Base-by-base conservation (phyloP, 2,329 filamentous ascomycete species). In the Calonectria leucothoes region DNA sequence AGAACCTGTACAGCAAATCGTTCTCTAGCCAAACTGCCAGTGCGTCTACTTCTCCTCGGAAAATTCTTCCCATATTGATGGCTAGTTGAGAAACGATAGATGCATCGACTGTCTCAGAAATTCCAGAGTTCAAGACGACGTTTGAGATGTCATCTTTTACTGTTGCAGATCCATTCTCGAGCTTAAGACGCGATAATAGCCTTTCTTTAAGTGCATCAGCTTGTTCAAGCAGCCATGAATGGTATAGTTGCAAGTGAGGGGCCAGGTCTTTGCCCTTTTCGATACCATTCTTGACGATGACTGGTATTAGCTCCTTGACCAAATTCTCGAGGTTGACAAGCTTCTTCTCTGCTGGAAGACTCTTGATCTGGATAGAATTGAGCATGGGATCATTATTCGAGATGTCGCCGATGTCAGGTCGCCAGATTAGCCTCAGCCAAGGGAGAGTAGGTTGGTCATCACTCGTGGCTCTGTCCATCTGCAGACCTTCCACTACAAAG, bases 321-420 rank as follows among this genome's bases (percentile, higher is more conserved):
- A 78, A 31, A 20, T 76, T 73, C 61, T 78, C 77, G 8, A 78
- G 74, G 23, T 78, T 76, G 23, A 76, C 17, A 35, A 78, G 77
- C 64, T 78, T 76, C 61, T 76, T 78, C 15, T 78, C 77, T 45
- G 70, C 75, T 17, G 77, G 77, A 33, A 79, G 77, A 11, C 75
- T 78, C 55, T 78, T 70, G 59, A 79, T 76, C 66, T 79, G 69
- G n/a, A 79, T 71, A 15, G 76, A 73, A 33, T 63, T 77, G 65
- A 78, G 71, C 61, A 71, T 71, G 17, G 75, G 69, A 25, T 78
- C 76, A 48, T 70, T 76, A 2, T 74, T 74, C 4, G 75, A 77
- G 15, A 78, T 78, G 59, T 79, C 77, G 20, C 77, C 77, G 20
- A 78, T 79, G 52, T 78, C 77, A 68, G 77, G 77, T 35, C 64